phyloP scores from a whole-genome alignment of 176 grass and related monocot genomes.

The Elymus sibiricus region DNA sequence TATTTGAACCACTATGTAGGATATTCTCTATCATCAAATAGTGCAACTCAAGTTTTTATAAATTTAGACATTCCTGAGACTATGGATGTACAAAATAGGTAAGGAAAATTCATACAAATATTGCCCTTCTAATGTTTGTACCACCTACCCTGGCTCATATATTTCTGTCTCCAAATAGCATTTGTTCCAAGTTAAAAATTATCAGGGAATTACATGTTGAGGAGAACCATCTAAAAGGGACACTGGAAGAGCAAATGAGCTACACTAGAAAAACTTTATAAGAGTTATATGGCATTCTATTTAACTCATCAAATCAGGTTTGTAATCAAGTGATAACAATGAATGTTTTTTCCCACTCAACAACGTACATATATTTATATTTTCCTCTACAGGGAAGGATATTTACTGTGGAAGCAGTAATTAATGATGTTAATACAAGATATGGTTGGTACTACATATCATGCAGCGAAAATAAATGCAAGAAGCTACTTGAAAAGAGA shows the following conservation, averaged over 20 bases:
- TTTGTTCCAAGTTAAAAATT: background rate
- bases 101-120: background rate
- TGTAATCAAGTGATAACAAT: background rate
- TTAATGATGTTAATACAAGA: background rate
- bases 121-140: background rate
- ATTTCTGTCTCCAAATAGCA: background rate
- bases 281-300: too few species aligned
- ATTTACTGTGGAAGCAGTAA: background rate
- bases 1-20: background rate
- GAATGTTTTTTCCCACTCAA: background rate
- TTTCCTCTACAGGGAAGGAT: background rate
- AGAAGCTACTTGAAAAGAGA: background rate
- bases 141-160: background rate
- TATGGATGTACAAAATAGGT: background rate
- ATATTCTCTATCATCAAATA: conserved; percentile 8
- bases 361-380: background rate
- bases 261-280: background rate
- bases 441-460: background rate
- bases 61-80: background rate
- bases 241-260: background rate
- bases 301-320: background rate
- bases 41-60: background rate
- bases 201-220: background rate
- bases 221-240: background rate
- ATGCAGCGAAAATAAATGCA: background rate